A percentile compares a stretch with the other conserved stretches of the same genome.
These are phyloP conservation scores for Ogataea polymorpha DNA, from an alignment of 805 yeast genomes.

Conservation along the genomic window DNA sequence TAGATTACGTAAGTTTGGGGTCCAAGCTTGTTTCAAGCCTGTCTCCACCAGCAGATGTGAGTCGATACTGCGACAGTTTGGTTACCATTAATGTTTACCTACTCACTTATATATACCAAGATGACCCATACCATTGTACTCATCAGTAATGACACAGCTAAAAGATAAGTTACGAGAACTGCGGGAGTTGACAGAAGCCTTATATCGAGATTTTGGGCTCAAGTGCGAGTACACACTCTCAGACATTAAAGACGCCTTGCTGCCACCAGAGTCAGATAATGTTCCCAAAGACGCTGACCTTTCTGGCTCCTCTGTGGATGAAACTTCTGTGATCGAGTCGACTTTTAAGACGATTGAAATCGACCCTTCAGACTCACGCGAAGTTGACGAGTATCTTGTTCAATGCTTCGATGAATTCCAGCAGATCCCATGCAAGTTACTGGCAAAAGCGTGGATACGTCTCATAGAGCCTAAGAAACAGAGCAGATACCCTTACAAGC, in stretches of 20 bases:
- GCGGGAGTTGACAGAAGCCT: constrained; percentile 11
- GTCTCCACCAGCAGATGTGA: constrained; percentile 1
- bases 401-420: constrained; percentile 39
- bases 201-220: constrained; percentile 15
- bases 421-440: constrained; percentile 54
- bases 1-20: not conserved
- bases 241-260: constrained; percentile 7
- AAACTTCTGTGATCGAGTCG: constrained; percentile 8
- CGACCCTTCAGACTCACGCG: constrained; percentile 17
- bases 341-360: constrained; percentile 18
- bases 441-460: constrained; percentile 69
- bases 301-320: constrained; percentile 8
- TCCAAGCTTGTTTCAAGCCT: constrained; percentile 7
- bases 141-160: constrained; percentile 15
- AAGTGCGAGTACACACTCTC: constrained; percentile 10
- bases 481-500: constrained; percentile 58
- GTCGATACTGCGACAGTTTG: constrained; percentile 1
- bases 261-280: not conserved
- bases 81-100: not conserved
- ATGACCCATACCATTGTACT: constrained; percentile 11
- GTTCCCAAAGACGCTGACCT: not conserved
- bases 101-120: constrained; percentile 5
- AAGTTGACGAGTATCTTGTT: constrained; percentile 24
- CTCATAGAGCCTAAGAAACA: constrained; percentile 66
- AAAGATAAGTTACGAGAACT: constrained; percentile 11